Base-by-base conservation (phyloP, 140 eudicot genomes). In the Cichorium intybus region DNA sequence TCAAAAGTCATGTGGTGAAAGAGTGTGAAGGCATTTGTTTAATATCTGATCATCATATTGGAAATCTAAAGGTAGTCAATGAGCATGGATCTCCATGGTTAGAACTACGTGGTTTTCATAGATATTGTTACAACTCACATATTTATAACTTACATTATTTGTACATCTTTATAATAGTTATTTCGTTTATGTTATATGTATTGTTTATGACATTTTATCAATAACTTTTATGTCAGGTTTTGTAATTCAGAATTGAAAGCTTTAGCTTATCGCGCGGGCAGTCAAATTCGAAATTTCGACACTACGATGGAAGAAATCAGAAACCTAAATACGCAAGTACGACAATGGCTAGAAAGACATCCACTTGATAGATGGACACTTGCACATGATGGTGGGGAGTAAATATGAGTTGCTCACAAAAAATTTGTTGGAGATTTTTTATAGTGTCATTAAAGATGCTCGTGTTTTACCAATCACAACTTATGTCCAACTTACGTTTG, bases 41-140 rank as follows among this genome's bases (percentile, higher is more conserved):
- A 16, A 45, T 63, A 63, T 62, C 12, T 62, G 22, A 48, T 64
- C 48, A 14, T 10, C 22, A 64, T 50, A 4, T 3, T 45, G 18
- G 68, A 46, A 64, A 26, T 46, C 15, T 47, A 10, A 48, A 27
- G 70, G 39, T 23, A 15, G 49, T 39, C 12, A 60, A 20, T 35
- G 66, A 60, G 37, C 54, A 14, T 2, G 67, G 67, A 43, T 62
- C 68, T 15, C 68, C 68, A 14, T 62, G 55, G 68, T 62, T 24
- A 22, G 68, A 62, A 12, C 68, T 55, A 43, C 68, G 16, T 62
- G 41, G 24, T 62, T 62, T 43, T 62, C 55, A 62, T 16, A 43
- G 24, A 56, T 62, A 62, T 3, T 1, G 0, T n/a, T 33, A 43
- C 46, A 1, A 11, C 2, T 16, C n/a, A n/a, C n/a, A n/a, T 35